A percentile compares a stretch with the other conserved stretches of the same genome.
These are phyloP conservation scores for Cornus suecica DNA, from an alignment of 148 eudicot species.

Conservation along the genomic window DNA sequence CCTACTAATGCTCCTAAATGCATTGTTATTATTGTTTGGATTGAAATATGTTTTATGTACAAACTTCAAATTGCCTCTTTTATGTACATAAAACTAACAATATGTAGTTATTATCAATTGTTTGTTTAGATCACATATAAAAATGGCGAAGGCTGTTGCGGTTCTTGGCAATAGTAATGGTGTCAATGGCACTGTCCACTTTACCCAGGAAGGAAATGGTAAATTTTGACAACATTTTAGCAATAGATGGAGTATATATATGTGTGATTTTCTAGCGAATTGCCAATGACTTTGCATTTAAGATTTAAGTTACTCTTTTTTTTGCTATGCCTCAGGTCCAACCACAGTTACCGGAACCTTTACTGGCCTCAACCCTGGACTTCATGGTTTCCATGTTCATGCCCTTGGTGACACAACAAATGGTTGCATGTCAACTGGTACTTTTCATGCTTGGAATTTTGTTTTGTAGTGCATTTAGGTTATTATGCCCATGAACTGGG, in stretches of 20 bases:
- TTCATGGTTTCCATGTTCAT: conserved; percentile 97
- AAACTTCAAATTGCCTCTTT: not conserved
- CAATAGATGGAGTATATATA: not conserved
- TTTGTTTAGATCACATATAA: conserved; percentile 58
- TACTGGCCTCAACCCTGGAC: conserved; percentile 88
- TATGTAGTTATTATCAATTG: conserved; percentile 13
- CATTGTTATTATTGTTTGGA: not conserved
- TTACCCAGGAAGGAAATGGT: conserved; percentile 87
- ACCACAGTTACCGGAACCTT: conserved; percentile 77
- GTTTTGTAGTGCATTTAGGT: not conserved
- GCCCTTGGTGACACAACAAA: conserved; percentile 99
- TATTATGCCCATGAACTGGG: not conserved
- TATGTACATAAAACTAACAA: not conserved
- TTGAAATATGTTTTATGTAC: not conserved
- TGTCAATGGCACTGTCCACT: conserved; percentile 74
- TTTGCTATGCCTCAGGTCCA: conserved; percentile 47
- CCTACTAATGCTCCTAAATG: not conserved
- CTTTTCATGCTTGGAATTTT: not conserved
- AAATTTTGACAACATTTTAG: conserved; percentile 11
- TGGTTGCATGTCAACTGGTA: conserved; percentile 99
- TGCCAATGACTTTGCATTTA: not conserved
- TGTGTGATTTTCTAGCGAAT: not conserved
- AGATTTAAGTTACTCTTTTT: not conserved
- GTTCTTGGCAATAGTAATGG: conserved; percentile 71
- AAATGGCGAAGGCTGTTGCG: conserved; percentile 88